These are phyloP conservation scores for Diphasiastrum complanatum DNA, from an alignment of 83 land plant genomes.

Conservation along the genomic window DNA sequence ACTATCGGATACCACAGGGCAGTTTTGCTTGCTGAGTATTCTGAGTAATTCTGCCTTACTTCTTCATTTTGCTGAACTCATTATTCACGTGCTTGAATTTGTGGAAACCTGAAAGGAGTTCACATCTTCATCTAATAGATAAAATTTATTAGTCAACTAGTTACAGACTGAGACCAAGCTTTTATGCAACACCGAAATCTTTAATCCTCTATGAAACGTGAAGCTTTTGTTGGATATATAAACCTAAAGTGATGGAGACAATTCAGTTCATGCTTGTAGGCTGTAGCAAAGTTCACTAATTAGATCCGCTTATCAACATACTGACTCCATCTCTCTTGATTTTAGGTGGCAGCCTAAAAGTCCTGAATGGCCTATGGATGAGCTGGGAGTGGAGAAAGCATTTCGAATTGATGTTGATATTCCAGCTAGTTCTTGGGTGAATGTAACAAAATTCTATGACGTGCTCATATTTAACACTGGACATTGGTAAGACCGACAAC, in stretches of 20 bases:
- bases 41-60: conserved; percentile 36
- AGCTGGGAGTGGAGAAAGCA: conserved; percentile 45
- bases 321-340: neutral
- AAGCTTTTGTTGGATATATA: no score
- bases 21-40: conserved; percentile 73
- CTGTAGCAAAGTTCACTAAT: neutral
- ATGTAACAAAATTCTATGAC: conserved; percentile 65
- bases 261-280: neutral
- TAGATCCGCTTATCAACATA: neutral
- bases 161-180: no score
- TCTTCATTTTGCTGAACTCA: neutral
- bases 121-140: conserved; percentile 6
- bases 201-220: no score
- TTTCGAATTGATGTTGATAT: conserved; percentile 69
- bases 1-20: conserved; percentile 91
- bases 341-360: conserved; percentile 66
- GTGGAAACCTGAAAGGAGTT: neutral
- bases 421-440: conserved; percentile 84
- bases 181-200: no score
- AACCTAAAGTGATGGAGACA: no score
- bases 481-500: conserved; percentile 93
- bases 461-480: conserved; percentile 84
- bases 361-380: conserved; percentile 4
- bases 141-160: no score
- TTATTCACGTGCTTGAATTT: neutral